Percentiles rank a stretch among this genome's conserved stretches.
Conservation (phyloP, 176 grass and related monocot species). For the Raddia distichophylla region DNA sequence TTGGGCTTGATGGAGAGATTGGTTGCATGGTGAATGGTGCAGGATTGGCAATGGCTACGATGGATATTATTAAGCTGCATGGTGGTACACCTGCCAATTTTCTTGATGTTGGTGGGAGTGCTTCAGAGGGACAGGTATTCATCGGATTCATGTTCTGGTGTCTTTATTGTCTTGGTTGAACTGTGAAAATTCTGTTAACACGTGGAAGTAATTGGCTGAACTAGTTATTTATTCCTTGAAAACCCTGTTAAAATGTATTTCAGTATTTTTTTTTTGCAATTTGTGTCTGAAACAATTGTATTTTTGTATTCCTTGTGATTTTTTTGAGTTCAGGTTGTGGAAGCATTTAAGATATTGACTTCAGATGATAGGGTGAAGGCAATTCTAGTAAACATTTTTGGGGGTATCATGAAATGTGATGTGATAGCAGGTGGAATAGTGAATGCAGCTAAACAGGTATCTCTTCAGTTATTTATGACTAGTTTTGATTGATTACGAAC, state of each 20-base stretch:
- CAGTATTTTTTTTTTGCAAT: constrained; percentile 9
- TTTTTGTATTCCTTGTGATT: constrained; percentile 27
- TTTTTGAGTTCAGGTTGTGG: constrained; percentile 74
- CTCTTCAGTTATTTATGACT: neutral
- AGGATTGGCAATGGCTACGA: constrained; percentile 98
- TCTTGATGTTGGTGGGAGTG: constrained; percentile 98
- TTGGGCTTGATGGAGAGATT: constrained; percentile 98
- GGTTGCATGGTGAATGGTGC: constrained; percentile 99
- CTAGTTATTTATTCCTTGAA: constrained; percentile 18
- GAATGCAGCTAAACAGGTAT: constrained; percentile 94
- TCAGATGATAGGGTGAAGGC: constrained; percentile 99
- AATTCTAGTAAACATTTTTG: constrained; percentile 99
- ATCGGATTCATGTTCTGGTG: constrained; percentile 16
- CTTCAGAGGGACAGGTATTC: constrained; percentile 91
- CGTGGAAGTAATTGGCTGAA: neutral
- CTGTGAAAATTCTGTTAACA: constrained; percentile 12
- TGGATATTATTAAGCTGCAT: constrained; percentile 99
- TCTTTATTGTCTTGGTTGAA: constrained; percentile 12
- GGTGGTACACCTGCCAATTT: constrained; percentile 99
- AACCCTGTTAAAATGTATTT: constrained; percentile 8
- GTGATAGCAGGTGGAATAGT: constrained; percentile 98
- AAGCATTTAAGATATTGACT: constrained; percentile 99
- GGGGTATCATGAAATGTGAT: constrained; percentile 99
- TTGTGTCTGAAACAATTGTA: neutral
- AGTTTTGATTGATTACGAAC: constrained; percentile 21